phyloP scores from a whole-genome alignment of 73 alveolate genomes.

The Paramecium pentaurelia region DNA sequence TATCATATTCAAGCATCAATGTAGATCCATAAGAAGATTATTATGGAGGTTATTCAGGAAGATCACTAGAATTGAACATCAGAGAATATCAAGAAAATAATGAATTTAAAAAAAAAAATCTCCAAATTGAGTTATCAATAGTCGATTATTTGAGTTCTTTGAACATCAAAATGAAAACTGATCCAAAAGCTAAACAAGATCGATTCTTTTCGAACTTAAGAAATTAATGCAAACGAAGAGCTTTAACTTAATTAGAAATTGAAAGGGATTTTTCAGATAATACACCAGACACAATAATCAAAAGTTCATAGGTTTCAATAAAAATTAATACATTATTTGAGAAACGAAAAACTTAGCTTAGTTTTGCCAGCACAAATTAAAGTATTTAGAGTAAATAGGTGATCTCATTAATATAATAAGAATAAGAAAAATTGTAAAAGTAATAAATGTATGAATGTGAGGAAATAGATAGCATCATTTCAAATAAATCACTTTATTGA shows the following conservation, averaged over 20 bases:
- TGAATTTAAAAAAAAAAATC: background rate
- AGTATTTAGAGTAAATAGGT: background rate
- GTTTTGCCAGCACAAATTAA: background rate
- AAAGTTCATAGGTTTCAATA: background rate
- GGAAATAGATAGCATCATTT: background rate
- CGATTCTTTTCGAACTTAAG: background rate
- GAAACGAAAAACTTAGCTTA: background rate
- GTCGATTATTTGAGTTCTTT: background rate
- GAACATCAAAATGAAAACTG: conserved; percentile 8
- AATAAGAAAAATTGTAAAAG: background rate
- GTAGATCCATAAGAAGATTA: background rate
- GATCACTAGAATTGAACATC: background rate
- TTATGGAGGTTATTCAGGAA: conserved; percentile 36
- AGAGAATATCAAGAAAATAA: background rate
- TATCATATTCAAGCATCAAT: background rate
- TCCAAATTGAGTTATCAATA: background rate
- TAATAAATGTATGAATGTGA: background rate
- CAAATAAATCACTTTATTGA: background rate
- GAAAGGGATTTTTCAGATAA: background rate
- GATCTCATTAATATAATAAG: background rate
- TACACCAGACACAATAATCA: background rate
- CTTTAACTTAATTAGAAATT: background rate
- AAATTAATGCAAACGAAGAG: background rate
- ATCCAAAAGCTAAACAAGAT: conserved; percentile 14
- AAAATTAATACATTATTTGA: background rate